Evolutionary conservation across 495 filamentous ascomycete species (phyloP), one percentile per base, ranked within the genome.

Genomic region (Elaphomyces granulatus): DNA sequence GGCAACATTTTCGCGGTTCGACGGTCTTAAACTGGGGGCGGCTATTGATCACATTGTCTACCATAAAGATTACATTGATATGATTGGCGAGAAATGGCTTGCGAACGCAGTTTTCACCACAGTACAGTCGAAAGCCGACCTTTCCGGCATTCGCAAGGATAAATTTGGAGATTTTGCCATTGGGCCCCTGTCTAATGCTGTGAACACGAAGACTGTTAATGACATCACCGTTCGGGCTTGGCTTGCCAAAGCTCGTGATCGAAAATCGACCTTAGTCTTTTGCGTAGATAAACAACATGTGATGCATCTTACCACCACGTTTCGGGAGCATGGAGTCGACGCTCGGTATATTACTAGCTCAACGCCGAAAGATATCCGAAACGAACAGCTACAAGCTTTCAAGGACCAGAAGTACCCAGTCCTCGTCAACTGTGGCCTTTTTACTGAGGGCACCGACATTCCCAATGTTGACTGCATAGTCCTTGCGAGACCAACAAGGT

Each of bases 41-140:
- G 87, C 82, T 12, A 82, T 99, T 44, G 90, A 96, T 47, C 81
- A 93, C 44, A 88, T 99, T 40, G 92, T 95, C 18, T 99, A 94
- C 48, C 92, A 96, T 60, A 93, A 83, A 52, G 87, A 94, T 52
- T 98, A 92, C 48, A 71, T 96, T 39, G 87, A 95, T 46, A 94
- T 96, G 87, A 96, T 96, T 41, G 74, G 72, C 18, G 83, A 92
- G 15, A 83, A 87, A 23, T 79, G 74, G 73, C 70, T 99, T 19
- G 74, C 86, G 0, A 69, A 90, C 50, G 84, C 88, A 3, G 63
- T 87, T 10, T 99, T 99, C 57, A 96, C 90, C 0, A 99, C 90
- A 0, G 87, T 96, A 23, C 68, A 80, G 47, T 81, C 84, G 0
- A 77, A 74, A 14, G 83, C 75, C 4, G 79, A 96, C 58, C 56